phyloP scores from a whole-genome alignment of 345 rosid species.

The Syzygium aqueum region DNA sequence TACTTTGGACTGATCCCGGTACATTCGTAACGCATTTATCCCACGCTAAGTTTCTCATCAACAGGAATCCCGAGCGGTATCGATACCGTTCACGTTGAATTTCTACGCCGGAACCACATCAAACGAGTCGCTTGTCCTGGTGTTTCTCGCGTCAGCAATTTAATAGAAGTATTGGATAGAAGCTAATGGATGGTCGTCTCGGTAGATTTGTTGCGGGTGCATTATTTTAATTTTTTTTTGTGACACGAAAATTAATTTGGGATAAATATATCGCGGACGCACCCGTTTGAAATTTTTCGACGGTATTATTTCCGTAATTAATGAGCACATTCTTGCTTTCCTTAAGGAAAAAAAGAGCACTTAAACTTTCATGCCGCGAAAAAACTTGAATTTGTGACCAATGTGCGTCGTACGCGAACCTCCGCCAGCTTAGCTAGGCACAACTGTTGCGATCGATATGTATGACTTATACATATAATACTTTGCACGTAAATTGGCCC shows the following conservation, averaged over 20 bases:
- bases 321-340: not conserved
- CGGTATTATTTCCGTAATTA: not conserved
- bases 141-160: not conserved
- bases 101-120: no score
- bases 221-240: not conserved
- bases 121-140: not conserved
- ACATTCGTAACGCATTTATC: no score
- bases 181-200: not conserved
- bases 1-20: no score
- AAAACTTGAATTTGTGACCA: not conserved
- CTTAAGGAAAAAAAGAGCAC: not conserved
- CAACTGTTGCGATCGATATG: not conserved
- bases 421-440: not conserved
- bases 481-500: rapidly evolving
- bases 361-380: not conserved
- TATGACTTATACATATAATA: rapidly evolving
- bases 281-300: not conserved
- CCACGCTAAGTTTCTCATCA: no score
- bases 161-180: not conserved
- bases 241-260: not conserved
- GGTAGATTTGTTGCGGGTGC: not conserved
- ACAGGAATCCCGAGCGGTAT: no score
- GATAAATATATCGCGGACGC: not conserved
- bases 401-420: not conserved
- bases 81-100: no score